Conservation (phyloP, 2,329 filamentous ascomycete genomes). For the Lecanicillium sp. region DNA sequence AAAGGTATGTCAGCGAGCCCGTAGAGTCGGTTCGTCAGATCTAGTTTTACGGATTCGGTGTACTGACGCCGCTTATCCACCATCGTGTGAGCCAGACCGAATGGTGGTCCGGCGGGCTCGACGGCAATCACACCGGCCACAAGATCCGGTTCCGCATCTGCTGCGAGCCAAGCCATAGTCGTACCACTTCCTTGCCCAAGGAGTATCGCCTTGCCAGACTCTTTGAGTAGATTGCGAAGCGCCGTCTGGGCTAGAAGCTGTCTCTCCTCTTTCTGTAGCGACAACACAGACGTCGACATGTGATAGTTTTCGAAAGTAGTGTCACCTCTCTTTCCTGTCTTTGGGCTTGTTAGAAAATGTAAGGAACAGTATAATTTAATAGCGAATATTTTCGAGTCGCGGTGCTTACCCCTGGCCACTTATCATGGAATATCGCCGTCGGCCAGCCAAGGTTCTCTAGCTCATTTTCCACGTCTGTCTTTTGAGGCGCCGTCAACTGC, state of each 20-base stretch:
- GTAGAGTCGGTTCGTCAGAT: conserved; percentile 24
- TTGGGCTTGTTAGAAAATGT: neutral
- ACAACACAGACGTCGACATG: conserved; percentile 30
- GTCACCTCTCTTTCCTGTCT: conserved; percentile 34
- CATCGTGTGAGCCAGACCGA: conserved; percentile 17
- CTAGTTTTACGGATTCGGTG: conserved; percentile 15
- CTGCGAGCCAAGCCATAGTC: conserved; percentile 36
- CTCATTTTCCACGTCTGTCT: conserved; percentile 3
- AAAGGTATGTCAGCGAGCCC: conserved; percentile 34
- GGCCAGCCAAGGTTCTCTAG: conserved; percentile 12
- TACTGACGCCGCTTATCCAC: conserved; percentile 9
- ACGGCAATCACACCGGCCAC: conserved; percentile 42
- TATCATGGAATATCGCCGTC: conserved; percentile 21
- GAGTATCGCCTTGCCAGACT: conserved; percentile 33
- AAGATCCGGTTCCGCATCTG: conserved; percentile 38
- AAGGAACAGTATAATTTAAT: neutral
- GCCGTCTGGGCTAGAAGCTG: conserved; percentile 25
- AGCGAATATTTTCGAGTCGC: neutral
- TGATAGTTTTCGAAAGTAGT: conserved; percentile 40
- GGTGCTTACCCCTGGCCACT: conserved; percentile 30
- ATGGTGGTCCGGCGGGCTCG: conserved; percentile 47
- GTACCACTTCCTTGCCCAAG: conserved; percentile 44
- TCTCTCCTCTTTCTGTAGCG: conserved; percentile 18
- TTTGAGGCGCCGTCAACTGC: conserved; percentile 24
- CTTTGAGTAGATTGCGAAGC: conserved; percentile 33